A percentile compares a stretch with the other conserved stretches of the same genome.
These are phyloP conservation scores for Chrysopogon serrulatus DNA, from an alignment of 176 grass and related monocot species.

Conservation along the genomic window DNA sequence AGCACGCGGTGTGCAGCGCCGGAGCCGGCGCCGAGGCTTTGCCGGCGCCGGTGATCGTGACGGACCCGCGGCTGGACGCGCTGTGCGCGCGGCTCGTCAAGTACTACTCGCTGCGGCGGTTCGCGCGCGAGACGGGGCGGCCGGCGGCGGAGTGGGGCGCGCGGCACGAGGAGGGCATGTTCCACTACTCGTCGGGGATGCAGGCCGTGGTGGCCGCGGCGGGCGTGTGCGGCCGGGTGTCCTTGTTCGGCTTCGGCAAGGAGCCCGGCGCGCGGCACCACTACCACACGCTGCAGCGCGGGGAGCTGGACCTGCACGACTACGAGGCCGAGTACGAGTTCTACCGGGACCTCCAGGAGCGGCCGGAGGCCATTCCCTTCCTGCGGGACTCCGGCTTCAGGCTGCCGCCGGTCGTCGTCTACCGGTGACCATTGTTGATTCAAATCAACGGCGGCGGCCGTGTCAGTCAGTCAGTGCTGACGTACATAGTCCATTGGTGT, in stretches of 20 bases:
- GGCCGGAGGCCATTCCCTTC: constrained; percentile 49
- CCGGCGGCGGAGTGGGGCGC: constrained; percentile 39
- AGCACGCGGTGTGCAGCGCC: background rate
- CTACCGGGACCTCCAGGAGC: constrained; percentile 57
- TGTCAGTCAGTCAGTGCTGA: background rate
- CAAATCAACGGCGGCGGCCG: background rate
- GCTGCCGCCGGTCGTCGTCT: constrained; percentile 47
- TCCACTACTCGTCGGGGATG: constrained; percentile 63
- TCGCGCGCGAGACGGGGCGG: constrained; percentile 43
- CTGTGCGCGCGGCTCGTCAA: constrained; percentile 64
- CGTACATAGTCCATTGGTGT: background rate
- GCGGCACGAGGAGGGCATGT: constrained; percentile 47
- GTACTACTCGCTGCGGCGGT: constrained; percentile 77
- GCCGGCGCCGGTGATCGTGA: constrained; percentile 45
- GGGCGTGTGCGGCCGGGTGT: constrained; percentile 53
- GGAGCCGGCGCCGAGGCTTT: too few relatives aligned
- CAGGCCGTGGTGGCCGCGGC: constrained; percentile 67
- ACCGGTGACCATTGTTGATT: background rate
- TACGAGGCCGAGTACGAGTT: constrained; percentile 86
- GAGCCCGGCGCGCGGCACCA: constrained; percentile 59
- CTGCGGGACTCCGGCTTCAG: constrained; percentile 38
- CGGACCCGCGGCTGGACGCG: constrained; percentile 66
- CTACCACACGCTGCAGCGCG: constrained; percentile 71
- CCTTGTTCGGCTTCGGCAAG: constrained; percentile 79
- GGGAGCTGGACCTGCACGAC: constrained; percentile 78